phyloP scores from a whole-genome alignment of 2,329 filamentous ascomycete genomes.

The Bipolaris cookei region DNA sequence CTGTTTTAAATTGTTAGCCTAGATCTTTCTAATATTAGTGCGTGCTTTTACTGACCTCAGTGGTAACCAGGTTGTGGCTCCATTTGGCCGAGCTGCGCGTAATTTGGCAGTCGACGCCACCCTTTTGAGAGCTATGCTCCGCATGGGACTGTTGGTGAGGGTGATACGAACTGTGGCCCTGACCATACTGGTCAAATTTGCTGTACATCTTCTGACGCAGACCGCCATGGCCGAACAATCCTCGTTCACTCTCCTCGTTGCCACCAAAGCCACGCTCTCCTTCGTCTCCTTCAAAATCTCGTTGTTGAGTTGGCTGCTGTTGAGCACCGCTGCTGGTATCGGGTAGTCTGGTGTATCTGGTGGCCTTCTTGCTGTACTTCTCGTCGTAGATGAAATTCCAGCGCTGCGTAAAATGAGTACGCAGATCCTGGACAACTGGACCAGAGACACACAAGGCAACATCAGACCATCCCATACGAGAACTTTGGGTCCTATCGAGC shows the following conservation, averaged over 20 bases:
- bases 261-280: slow-evolving; percentile 48
- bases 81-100: slow-evolving; percentile 57
- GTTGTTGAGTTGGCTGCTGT: slow-evolving; percentile 45
- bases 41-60: slow-evolving; percentile 54
- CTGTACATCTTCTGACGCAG: slow-evolving; percentile 40
- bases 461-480: slow-evolving; percentile 93
- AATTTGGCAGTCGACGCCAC: slow-evolving; percentile 45
- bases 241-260: slow-evolving; percentile 42
- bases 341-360: slow-evolving; percentile 53
- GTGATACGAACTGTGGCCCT: slow-evolving; percentile 17
- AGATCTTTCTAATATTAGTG: not conserved
- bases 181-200: slow-evolving; percentile 33
- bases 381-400: slow-evolving; percentile 91
- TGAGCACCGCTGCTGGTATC: slow-evolving; percentile 40
- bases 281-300: slow-evolving; percentile 43
- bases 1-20: slow-evolving; percentile 28
- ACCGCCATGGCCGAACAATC: slow-evolving; percentile 36
- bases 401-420: slow-evolving; percentile 79
- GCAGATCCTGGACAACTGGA: slow-evolving; percentile 75
- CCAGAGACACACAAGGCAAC: slow-evolving; percentile 78
- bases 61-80: slow-evolving; percentile 62
- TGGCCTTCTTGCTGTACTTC: slow-evolving; percentile 72
- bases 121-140: slow-evolving; percentile 39
- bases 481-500: slow-evolving; percentile 77
- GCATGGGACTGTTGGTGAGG: slow-evolving; percentile 37